These are phyloP conservation scores for Ogataea haglerorum DNA, from an alignment of 805 yeast species.

Conservation along the genomic window DNA sequence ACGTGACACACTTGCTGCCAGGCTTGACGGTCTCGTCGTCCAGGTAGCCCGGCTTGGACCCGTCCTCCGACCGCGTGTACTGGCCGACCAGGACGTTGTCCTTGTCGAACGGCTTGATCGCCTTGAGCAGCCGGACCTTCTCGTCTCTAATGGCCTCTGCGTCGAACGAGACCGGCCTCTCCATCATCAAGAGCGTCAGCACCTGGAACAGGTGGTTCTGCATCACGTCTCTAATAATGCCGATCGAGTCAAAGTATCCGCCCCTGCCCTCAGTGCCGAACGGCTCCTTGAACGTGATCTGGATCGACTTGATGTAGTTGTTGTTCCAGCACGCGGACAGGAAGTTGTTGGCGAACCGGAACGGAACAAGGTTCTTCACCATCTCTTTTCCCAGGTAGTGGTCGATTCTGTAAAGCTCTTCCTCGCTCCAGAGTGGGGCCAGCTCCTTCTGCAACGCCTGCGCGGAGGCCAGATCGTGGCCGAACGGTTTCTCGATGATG, in stretches of 20 bases:
- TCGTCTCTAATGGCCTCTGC: constrained; percentile 96
- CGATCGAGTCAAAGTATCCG: constrained; percentile 93
- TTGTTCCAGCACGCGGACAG: constrained; percentile 87
- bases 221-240: constrained; percentile 96
- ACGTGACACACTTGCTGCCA: constrained; percentile 85
- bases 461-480: constrained; percentile 80
- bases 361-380: constrained; percentile 88
- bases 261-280: constrained; percentile 99
- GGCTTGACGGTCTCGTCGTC: constrained; percentile 88
- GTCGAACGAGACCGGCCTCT: constrained; percentile 85
- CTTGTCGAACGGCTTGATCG: constrained; percentile 63
- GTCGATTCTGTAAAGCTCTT: constrained; percentile 91
- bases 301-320: constrained; percentile 72
- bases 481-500: constrained; percentile 96
- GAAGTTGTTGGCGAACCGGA: constrained; percentile 89
- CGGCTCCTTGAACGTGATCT: constrained; percentile 94
- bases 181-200: constrained; percentile 89
- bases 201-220: constrained; percentile 96
- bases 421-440: constrained; percentile 86
- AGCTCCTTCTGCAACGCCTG: constrained; percentile 71
- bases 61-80: constrained; percentile 80
- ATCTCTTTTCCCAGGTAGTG: constrained; percentile 97
- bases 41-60: constrained; percentile 81
- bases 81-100: constrained; percentile 82
- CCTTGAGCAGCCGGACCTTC: constrained; percentile 87